These are phyloP conservation scores for Zoysia japonica DNA, from an alignment of 176 grass and related monocot genomes.

Conservation along the genomic window DNA sequence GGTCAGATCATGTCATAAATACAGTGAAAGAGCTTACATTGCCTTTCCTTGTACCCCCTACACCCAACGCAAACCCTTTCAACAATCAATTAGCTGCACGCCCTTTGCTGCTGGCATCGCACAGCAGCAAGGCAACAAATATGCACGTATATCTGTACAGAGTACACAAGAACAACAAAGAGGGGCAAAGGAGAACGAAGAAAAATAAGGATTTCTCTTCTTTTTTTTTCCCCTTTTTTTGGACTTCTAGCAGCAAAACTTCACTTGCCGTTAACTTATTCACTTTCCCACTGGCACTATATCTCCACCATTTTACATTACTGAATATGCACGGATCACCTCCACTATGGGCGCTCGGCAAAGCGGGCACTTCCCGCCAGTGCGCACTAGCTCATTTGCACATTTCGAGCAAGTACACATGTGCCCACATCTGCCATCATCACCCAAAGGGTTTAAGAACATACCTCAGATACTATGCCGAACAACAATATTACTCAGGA, in stretches of 20 bases:
- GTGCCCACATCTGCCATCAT: slow-evolving; percentile 76
- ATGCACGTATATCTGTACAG: slow-evolving; percentile 30
- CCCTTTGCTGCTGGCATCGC: slow-evolving; percentile 26
- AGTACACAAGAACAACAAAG: slow-evolving; percentile 40
- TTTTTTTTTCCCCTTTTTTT: not conserved
- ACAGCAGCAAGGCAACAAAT: slow-evolving; percentile 44
- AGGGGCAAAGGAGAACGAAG: slow-evolving; percentile 30
- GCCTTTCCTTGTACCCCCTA: slow-evolving; percentile 24
- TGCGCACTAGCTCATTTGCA: slow-evolving; percentile 82
- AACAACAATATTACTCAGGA: not conserved
- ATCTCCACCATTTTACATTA: slow-evolving; percentile 52
- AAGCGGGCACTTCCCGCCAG: slow-evolving; percentile 86
- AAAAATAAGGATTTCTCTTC: not conserved
- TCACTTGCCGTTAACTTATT: slow-evolving; percentile 48
- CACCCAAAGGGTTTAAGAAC: slow-evolving; percentile 5
- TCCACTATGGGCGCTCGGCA: slow-evolving; percentile 92
- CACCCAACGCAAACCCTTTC: slow-evolving; percentile 45
- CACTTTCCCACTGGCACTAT: slow-evolving; percentile 17
- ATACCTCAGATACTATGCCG: not conserved
- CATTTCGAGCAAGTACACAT: slow-evolving; percentile 99
- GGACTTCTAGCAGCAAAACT: slow-evolving; percentile 52
- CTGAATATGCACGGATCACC: slow-evolving; percentile 86
- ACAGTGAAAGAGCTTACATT: slow-evolving; percentile 51
- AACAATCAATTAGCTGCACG: slow-evolving; percentile 51
- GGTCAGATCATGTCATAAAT: slow-evolving; percentile 44